Percentiles rank a stretch among this genome's conserved stretches.
Evolutionary conservation across 2,329 filamentous ascomycete species (phyloP).

Genomic region (Venturia asperata): DNA sequence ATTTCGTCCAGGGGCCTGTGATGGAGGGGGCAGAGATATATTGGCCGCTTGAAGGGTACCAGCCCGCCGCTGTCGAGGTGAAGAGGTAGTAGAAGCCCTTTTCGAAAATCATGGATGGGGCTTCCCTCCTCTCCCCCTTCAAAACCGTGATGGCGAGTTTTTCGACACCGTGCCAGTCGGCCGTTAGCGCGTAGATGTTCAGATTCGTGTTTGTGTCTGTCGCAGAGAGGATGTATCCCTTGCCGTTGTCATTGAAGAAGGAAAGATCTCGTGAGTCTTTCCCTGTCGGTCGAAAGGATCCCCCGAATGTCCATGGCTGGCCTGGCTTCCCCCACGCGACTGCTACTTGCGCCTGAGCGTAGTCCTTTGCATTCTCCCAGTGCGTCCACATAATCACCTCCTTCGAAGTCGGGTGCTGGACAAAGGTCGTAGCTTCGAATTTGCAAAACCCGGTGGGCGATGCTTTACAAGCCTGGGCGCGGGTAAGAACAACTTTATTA

Average conservation of each 20-base stretch:
- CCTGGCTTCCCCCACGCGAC: slow-evolving; percentile 23
- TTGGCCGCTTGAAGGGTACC: slow-evolving; percentile 22
- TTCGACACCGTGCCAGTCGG: slow-evolving; percentile 22
- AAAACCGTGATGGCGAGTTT: slow-evolving; percentile 21
- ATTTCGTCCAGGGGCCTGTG: slow-evolving; percentile 19
- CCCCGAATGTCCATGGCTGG: slow-evolving; percentile 22
- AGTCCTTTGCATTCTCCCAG: slow-evolving; percentile 23
- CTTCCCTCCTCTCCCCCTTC: slow-evolving; percentile 21
- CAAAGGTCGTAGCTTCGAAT: slow-evolving; percentile 22
- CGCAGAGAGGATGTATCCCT: slow-evolving; percentile 22
- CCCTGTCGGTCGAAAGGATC: slow-evolving; percentile 22
- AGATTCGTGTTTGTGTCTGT: slow-evolving; percentile 24
- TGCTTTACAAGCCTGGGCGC: slow-evolving; percentile 9
- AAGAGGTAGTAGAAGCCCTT: slow-evolving; percentile 23
- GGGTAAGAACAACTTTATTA: slow-evolving; percentile 21
- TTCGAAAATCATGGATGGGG: slow-evolving; percentile 22
- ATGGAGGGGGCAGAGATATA: neutral
- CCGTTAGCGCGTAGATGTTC: slow-evolving; percentile 24
- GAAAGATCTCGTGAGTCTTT: slow-evolving; percentile 24
- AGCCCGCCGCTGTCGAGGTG: slow-evolving; percentile 23
- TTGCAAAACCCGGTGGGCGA: slow-evolving; percentile 20
- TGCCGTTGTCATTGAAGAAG: slow-evolving; percentile 23
- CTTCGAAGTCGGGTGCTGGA: slow-evolving; percentile 20
- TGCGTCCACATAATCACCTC: slow-evolving; percentile 24
- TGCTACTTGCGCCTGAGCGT: slow-evolving; percentile 23